Percentiles rank a stretch among this genome's conserved stretches.
Conservation (phyloP, 2,329 filamentous ascomycete species). For the Botrytis pseudocinerea region DNA sequence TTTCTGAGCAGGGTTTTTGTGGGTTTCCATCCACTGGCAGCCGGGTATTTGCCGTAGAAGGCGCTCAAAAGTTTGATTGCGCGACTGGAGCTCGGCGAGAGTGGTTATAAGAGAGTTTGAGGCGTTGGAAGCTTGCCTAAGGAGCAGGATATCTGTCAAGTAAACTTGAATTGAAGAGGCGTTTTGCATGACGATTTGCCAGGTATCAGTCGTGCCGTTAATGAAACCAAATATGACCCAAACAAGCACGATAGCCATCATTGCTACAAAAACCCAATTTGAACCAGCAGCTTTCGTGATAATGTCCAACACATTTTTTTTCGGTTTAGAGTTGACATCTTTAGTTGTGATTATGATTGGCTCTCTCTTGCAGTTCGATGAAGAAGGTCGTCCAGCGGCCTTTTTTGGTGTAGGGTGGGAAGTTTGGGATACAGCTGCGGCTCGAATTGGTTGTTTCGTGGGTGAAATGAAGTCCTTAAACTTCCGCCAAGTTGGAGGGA, state of each 20-base stretch:
- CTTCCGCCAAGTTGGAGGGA: not conserved
- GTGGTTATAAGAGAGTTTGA: slow-evolving; percentile 22
- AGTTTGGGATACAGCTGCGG: not conserved
- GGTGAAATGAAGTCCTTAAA: not conserved
- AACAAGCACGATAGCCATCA: slow-evolving; percentile 18
- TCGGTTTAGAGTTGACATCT: not conserved
- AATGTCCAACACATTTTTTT: not conserved
- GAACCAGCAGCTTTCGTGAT: not conserved
- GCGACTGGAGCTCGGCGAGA: slow-evolving; percentile 27
- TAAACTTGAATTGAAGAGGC: slow-evolving; percentile 41
- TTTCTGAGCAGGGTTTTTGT: not conserved
- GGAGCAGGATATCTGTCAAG: slow-evolving; percentile 40
- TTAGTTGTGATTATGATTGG: not conserved
- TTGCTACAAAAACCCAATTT: slow-evolving; percentile 23
- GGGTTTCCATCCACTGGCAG: not conserved
- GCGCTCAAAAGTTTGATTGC: slow-evolving; percentile 18
- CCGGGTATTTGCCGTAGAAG: not conserved
- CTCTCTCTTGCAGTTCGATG: not conserved
- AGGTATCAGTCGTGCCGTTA: slow-evolving; percentile 24
- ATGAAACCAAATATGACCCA: not conserved
- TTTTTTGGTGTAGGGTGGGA: not conserved
- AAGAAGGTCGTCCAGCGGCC: not conserved
- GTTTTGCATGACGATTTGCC: slow-evolving; percentile 41
- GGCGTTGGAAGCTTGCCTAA: slow-evolving; percentile 40
- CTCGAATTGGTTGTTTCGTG: not conserved